These are phyloP conservation scores for Deuterostichococcus epilithicus DNA, from an alignment of 139 green algal genomes.

Conservation along the genomic window DNA sequence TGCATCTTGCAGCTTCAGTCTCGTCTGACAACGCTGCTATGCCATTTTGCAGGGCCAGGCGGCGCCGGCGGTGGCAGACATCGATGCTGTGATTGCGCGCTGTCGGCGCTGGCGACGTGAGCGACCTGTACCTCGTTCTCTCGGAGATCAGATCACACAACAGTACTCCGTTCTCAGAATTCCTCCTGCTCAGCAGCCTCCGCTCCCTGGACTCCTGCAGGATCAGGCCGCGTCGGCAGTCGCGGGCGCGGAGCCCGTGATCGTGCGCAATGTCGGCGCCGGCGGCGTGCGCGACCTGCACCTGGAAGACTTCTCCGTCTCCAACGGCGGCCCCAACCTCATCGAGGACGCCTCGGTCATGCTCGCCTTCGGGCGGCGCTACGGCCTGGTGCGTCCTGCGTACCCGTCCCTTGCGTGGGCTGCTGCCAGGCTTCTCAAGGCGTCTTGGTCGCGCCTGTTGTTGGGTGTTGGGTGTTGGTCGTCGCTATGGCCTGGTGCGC, in stretches of 20 bases:
- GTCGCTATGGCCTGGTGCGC: too few relatives aligned
- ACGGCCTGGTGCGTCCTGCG: conserved; percentile 60
- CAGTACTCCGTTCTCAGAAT: neutral
- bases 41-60: too few relatives aligned
- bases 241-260: conserved; percentile 11
- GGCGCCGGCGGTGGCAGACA: too few relatives aligned
- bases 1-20: too few relatives aligned
- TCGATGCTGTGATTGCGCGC: too few relatives aligned
- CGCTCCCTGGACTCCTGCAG: neutral
- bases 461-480: too few relatives aligned
- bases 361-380: conserved; percentile 69
- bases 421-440: too few relatives aligned
- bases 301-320: conserved; percentile 74
- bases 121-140: neutral
- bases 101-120: neutral
- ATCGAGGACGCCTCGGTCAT: conserved; percentile 62
- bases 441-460: too few relatives aligned
- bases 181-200: neutral
- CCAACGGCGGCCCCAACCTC: conserved; percentile 69
- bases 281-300: conserved; percentile 63
- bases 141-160: neutral
- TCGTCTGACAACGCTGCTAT: too few relatives aligned
- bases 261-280: conserved; percentile 33
- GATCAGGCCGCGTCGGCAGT: conserved; percentile 3
- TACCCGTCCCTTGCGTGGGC: too few relatives aligned